Evolutionary conservation across 768 basidiomycete species (phyloP), one percentile per base, ranked within the genome.

Genomic region (Daedaleopsis nitida): DNA sequence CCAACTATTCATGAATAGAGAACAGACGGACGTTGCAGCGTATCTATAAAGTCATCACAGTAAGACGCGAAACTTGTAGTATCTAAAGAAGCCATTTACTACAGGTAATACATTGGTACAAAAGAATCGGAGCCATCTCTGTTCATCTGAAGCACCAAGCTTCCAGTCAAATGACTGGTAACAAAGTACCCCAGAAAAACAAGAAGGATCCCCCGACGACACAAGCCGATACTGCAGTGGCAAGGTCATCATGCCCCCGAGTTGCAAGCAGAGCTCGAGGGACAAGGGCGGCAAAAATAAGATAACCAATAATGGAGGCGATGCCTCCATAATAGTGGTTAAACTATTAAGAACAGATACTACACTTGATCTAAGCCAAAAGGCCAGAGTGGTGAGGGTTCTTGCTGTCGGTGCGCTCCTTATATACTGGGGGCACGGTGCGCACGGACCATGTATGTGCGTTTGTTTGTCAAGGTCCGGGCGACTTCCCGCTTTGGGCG

Each of bases 331-430:
- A 73, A 73, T 73, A 73, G 72, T 73, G 72, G 72, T 73, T 73
- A 73, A 73, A 73, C 81, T 85, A 78, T 80, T 78, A 83, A 85
- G 82, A 85, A 85, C 83, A 85, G 84, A 85, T 86, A 85, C 85
- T 86, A 85, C 85, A 85, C 85, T 85, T 86, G 84, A 85, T 86
- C 84, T 85, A 84, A 85, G 83, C 84, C 84, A 84, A 83, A 81
- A 83, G 82, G 83, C 83, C 82, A 78, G 78, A 79, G 78, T 78
- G 78, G 78, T 78, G 69, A 74, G 70, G 70, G 68, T 39, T 52
- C 61, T 19, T 10, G n/a, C 4, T 45, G 44, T 21, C n/a, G 16
- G 43, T 59, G 48, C 43, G 16, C 44, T 9, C n/a, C 44, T 45
- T 17, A 45, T 45, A 45, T 45, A 45, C 9, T 17, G 17, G 9